Base-by-base conservation (phyloP, 805 yeast species). In the Yarrowia divulgata region DNA sequence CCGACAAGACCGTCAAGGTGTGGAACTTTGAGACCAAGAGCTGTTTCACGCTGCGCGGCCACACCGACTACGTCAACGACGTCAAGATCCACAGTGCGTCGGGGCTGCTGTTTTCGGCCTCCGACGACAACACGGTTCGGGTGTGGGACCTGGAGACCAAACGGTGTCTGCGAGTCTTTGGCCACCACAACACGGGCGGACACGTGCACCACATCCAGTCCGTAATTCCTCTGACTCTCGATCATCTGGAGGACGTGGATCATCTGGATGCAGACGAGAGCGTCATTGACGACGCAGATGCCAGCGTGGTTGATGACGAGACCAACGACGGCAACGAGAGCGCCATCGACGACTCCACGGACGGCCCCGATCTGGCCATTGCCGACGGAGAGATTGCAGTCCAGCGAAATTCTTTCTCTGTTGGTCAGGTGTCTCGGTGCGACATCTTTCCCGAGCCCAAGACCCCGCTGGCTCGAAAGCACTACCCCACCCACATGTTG, bases 11-110 rank as follows among this genome's bases (percentile, higher is more conserved):
- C 0, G 90, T 95, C 68, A 92, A 93, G 78, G 93, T 95, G 14
- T 95, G 99, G 99, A 96, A 95, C 77, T 97, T 95, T 57, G 97
- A 91, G 76, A 87, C 93, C 8, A 84, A 97, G 79, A 90, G 97
- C 0, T 95, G 98, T 76, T 91, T 90, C 78, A 93, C 98, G 0
- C 82, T 95, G 70, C 83, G 97, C 50, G 99, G 99, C 8, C 99
- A 95, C 77, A 85, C 90, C 0, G 98, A 91, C 73, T 89, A 96
- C 88, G 97, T 95, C 19, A 93, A 91, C 72, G 87, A 90, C 71
- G 98, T 95, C 67, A 90, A 90, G 79, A 87, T 93, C 69, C 97
- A 93, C 77, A 84, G 90, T 3, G 85, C 85, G 69, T 88, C 97
- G 54, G 86, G 87, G 71, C 89, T 96, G 0, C 84, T 93, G 19